Base-by-base conservation (phyloP, 78 protist genomes). In the Dictyostelium citrinum region DNA sequence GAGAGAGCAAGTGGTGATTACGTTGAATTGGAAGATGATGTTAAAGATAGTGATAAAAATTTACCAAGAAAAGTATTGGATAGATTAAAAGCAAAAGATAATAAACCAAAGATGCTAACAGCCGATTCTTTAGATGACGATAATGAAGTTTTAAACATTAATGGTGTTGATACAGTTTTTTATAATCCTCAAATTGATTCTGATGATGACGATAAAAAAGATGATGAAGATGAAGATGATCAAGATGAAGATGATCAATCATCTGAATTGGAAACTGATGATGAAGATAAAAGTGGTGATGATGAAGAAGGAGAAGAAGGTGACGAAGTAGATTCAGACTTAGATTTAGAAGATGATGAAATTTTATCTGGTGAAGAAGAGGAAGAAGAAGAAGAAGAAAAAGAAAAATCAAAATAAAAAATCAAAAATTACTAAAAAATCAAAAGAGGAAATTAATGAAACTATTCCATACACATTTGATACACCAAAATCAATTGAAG, bases 401-500 rank as follows among this genome's bases (percentile, higher is more conserved):
- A 45, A 45, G 90, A 70, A n/a, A 72, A 43, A 46, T 16, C 45
- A 70, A 33, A n/a, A 1, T 16, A 70, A 70, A 70, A 60, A 22
- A 37, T 61, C 16, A 43, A 68, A 27, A 55, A 16, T n/a, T 16
- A 49, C 16, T 3, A 82, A 83, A 37, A 78, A 91, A 82, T 37
- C 76, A 58, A 81, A 55, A 12, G n/a, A 45, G 20, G 31, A 45
- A 45, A 6, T 31, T 45, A 27, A 45, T 77, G 90, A 82, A 43
- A 80, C 83, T 5, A 91, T 91, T 39, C 95, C 95, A 60, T 91
- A 31, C 49, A 82, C 90, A 41, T 91, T 91, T 71, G 90, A 91
- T 33, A 81, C 83, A 49, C 95, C 95, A 82, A 61, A 82, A 17
- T 43, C 67, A 46, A 64, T 83, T 45, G 95, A 91, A 6, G 85